Conservation (phyloP, 345 rosid genomes). For the Psidium friedrichsthalianum region DNA sequence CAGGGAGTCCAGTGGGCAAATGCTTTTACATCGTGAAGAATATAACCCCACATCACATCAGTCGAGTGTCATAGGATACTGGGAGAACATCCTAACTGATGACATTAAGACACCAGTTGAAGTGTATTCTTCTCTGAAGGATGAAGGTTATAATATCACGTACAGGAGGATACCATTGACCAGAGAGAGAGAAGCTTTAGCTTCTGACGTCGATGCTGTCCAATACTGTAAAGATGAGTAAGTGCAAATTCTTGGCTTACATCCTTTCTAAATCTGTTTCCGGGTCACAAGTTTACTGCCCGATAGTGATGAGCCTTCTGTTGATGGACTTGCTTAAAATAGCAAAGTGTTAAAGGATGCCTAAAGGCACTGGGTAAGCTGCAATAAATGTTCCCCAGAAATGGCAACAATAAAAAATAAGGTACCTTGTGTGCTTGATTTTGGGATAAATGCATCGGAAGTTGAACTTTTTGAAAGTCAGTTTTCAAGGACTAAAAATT, state of each 20-base stretch:
- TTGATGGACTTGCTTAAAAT: not conserved
- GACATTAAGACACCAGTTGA: slow-evolving; percentile 89
- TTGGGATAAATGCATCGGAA: not conserved
- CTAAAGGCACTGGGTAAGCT: not conserved
- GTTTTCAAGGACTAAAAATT: not conserved
- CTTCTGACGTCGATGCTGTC: slow-evolving; percentile 80
- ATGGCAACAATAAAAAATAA: not conserved
- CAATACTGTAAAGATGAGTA: slow-evolving; percentile 69
- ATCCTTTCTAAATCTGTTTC: not conserved
- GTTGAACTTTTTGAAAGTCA: not conserved
- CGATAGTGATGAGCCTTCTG: not conserved
- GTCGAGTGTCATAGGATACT: slow-evolving; percentile 78
- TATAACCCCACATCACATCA: slow-evolving; percentile 54
- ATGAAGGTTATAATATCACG: slow-evolving; percentile 53
- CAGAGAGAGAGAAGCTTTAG: slow-evolving; percentile 83
- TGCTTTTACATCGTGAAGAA: slow-evolving; percentile 96
- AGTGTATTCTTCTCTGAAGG: slow-evolving; percentile 65
- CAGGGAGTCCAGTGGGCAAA: slow-evolving; percentile 59
- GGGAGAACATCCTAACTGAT: slow-evolving; percentile 81
- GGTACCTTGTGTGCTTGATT: not conserved
- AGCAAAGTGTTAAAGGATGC: not conserved
- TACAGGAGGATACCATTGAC: slow-evolving; percentile 91
- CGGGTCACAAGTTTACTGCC: not conserved
- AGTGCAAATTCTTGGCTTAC: slow-evolving; percentile 15
- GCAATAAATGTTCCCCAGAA: not conserved